A percentile compares a stretch with the other conserved stretches of the same genome.
Evolutionary conservation across 2,329 filamentous ascomycete species (phyloP).

Genomic region (Onygena corvina): DNA sequence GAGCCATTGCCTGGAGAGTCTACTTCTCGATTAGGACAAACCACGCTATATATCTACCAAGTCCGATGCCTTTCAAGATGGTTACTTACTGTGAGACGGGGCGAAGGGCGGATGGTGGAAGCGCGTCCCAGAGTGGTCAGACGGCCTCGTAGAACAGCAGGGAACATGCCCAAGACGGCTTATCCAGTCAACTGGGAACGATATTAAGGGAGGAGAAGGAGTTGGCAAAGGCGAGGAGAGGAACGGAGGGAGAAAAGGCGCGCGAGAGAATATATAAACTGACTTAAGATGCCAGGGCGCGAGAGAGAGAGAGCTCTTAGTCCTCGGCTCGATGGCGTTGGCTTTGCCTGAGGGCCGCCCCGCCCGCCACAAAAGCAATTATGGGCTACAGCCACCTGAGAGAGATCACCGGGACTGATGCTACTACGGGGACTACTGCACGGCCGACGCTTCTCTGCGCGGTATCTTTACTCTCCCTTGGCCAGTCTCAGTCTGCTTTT

Average conservation of each 20-base stretch:
- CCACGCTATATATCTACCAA: background rate
- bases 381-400: no score
- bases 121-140: slow-evolving; percentile 32
- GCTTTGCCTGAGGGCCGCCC: no score
- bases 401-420: no score
- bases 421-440: no score
- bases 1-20: slow-evolving; percentile 29
- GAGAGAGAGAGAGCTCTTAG: no score
- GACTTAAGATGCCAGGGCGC: no score
- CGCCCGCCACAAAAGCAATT: no score
- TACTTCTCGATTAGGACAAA: slow-evolving; percentile 15
- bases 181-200: slow-evolving; percentile 9
- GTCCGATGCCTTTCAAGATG: slow-evolving; percentile 6
- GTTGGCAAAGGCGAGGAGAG: slow-evolving; percentile 11
- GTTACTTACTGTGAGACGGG: slow-evolving; percentile 25
- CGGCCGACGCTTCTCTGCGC: no score
- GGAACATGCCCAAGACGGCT: slow-evolving; percentile 29
- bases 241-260: slow-evolving; percentile 12
- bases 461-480: no score
- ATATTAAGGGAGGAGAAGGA: slow-evolving; percentile 1
- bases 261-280: no score
- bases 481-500: no score
- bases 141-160: slow-evolving; percentile 34
- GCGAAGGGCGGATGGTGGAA: slow-evolving; percentile 22
- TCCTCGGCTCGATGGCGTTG: no score